Conservation (phyloP, 345 rosid genomes). For the Eucalyptus lansdowneana region DNA sequence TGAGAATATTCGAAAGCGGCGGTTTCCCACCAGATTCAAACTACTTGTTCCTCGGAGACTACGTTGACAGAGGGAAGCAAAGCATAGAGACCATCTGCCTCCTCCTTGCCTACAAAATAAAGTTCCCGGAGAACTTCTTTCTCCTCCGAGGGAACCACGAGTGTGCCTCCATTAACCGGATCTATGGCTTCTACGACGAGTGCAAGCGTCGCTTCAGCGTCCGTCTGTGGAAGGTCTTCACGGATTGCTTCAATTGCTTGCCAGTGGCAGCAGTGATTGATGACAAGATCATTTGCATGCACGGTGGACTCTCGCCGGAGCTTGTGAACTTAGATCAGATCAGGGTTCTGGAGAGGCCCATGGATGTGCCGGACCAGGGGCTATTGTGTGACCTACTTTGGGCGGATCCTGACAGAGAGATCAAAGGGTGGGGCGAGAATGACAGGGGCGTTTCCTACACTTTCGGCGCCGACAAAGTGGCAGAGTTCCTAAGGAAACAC, state of each 20-base stretch:
- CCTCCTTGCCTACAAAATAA: slow-evolving; percentile 34
- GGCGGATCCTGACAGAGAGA: slow-evolving; percentile 34
- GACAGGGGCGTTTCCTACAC: slow-evolving; percentile 41
- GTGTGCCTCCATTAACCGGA: slow-evolving; percentile 43
- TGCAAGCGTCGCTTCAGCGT: slow-evolving; percentile 43
- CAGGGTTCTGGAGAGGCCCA: slow-evolving; percentile 22
- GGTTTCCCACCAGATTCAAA: slow-evolving; percentile 38
- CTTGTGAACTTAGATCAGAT: slow-evolving; percentile 24
- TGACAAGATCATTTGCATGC: slow-evolving; percentile 35
- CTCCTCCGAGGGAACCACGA: slow-evolving; percentile 45
- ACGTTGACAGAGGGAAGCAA: slow-evolving; percentile 44
- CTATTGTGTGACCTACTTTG: slow-evolving; percentile 38
- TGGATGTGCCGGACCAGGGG: slow-evolving; percentile 33
- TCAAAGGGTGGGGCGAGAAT: slow-evolving; percentile 37
- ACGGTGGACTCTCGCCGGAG: slow-evolving; percentile 32
- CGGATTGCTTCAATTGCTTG: slow-evolving; percentile 41
- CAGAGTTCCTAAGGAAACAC: slow-evolving; percentile 32
- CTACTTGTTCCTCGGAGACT: slow-evolving; percentile 41
- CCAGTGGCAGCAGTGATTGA: slow-evolving; percentile 32
- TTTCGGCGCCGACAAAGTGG: slow-evolving; percentile 34
- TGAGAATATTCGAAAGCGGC: slow-evolving; percentile 29
- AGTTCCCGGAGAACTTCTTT: slow-evolving; percentile 35
- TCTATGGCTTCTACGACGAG: slow-evolving; percentile 43
- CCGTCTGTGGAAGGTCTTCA: slow-evolving; percentile 39
- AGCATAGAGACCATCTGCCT: slow-evolving; percentile 41